Base-by-base conservation (phyloP, 2,329 filamentous ascomycete genomes). In the Alternaria gansuensis region DNA sequence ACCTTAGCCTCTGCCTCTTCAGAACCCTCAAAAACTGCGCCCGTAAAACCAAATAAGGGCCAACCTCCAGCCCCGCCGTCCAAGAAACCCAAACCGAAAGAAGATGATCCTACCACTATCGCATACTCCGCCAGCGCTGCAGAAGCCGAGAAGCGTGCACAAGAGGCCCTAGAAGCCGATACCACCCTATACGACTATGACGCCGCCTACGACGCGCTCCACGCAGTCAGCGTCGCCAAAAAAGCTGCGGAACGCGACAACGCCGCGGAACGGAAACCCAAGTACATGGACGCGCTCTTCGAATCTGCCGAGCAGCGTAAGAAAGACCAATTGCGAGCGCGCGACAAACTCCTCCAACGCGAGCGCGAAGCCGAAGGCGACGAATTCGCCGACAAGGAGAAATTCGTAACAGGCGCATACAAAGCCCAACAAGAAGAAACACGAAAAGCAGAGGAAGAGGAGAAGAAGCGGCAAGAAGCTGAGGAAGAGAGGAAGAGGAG, bases 131-230 rank as follows among this genome's bases (percentile, higher is more conserved):
- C 90, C 3, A 86, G 86, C 68, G 80, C 85, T 1, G 81, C 89
- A 31, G 81, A 86, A 29, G 86, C 89, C 26, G 85, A 86, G 52
- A 87, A 85, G 67, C 83, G 90, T 66, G 85, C 86, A 36, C 82
- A 88, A 63, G 85, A 86, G 14, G 90, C 90, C 2, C 82, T 87
- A 61, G 83, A 86, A 59, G 73, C 90, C 8, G 91, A 95, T 69
- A 81, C 90, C 1, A 88, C 87, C 48, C 88, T 95, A 66, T 95
- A 93, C 81, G 91, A 95, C 78, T 96, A 95, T 79, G 92, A 96
- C 75, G 85, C 85, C 2, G 90, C 92, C 23, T 93, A 92, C 79
- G 91, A 94, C 68, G 90, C 89, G 1, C 82, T 94, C 39, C 89
- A 91, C 65, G 79, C 81, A 2, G 73, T 78, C 13, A 71, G 74